Evolutionary conservation across 805 yeast species (phyloP), one percentile per base, ranked within the genome.

Genomic region (Candida hispaniensis): DNA sequence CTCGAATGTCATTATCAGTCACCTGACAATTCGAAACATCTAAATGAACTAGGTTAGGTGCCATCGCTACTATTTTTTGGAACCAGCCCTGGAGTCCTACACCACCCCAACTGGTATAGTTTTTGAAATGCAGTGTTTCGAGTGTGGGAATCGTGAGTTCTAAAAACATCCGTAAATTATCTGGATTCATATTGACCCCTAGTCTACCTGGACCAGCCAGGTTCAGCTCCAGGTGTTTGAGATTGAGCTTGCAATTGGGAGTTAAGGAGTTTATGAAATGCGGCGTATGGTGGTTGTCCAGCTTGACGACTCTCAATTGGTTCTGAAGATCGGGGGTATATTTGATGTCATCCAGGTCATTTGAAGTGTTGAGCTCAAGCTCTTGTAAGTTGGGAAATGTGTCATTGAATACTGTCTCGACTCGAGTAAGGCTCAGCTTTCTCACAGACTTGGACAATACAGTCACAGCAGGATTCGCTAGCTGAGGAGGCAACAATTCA

Each of bases 181-280:
- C 9, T 7, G 36, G 36, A 2, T 23, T 25, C 2, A 32, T 22
- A 10, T 13, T 18, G 5, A 28, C 23, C n/a, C 36, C 36, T 4
- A 32, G 28, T 8, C 14, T 16, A 5, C 12, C 14, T 8, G 36
- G 28, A 13, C 36, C 36, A 12, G 12, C 14, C 5, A 32, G 36
- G 22, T 32, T 28, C 22, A 32, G 4, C 13, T 32, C 28, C 28
- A 32, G 23, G 8, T 27, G 24, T 14, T 18, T 32, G 7, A 32
- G 28, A 6, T 32, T 17, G 17, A 5, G 28, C 22, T 23, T 14
- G 4, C 22, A 23, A 5, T 27, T 32, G 8, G 36, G 14, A 7
- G 28, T 30, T 21, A 32, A 13, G 14, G 36, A 32, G 14, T 32
- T 32, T n/a, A 32, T 27, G 11, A 32, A 32, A 23, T 32, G 36